Conservation (phyloP, 2,329 filamentous ascomycete species). For the Fusarium sp. region DNA sequence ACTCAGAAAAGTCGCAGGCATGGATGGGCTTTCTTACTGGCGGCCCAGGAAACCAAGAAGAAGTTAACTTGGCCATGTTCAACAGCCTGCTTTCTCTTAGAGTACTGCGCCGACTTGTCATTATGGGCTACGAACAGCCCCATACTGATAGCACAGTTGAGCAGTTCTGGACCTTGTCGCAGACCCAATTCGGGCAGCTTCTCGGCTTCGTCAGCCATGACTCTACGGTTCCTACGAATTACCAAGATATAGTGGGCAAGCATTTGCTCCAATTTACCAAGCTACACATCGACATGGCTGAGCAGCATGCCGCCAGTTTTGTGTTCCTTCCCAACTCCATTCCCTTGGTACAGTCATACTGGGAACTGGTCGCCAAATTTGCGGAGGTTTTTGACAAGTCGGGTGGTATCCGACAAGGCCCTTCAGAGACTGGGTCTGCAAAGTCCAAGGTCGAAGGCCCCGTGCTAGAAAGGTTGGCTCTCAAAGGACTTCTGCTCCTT, state of each 20-base stretch:
- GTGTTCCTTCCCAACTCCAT: slow-evolving; percentile 83
- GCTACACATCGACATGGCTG: slow-evolving; percentile 87
- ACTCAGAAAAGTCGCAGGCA: slow-evolving; percentile 75
- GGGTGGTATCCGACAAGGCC: slow-evolving; percentile 63
- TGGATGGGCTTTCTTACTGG: slow-evolving; percentile 74
- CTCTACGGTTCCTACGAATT: slow-evolving; percentile 62
- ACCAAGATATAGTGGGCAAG: slow-evolving; percentile 77
- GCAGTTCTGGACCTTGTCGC: slow-evolving; percentile 83
- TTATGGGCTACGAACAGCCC: slow-evolving; percentile 85
- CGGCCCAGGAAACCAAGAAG: slow-evolving; percentile 67
- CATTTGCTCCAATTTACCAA: slow-evolving; percentile 92
- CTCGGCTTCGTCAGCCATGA: slow-evolving; percentile 71
- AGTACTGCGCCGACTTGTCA: slow-evolving; percentile 79
- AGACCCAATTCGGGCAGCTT: slow-evolving; percentile 81
- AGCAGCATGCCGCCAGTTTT: slow-evolving; percentile 83
- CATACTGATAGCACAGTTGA: slow-evolving; percentile 80
- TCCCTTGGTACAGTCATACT: slow-evolving; percentile 83
- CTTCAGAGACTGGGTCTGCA: slow-evolving; percentile 51
- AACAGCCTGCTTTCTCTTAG: slow-evolving; percentile 85
- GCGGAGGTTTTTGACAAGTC: slow-evolving; percentile 77
- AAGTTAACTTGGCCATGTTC: slow-evolving; percentile 72
- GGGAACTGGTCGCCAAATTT: slow-evolving; percentile 81
- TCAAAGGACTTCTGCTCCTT: slow-evolving; percentile 85
- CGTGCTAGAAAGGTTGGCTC: slow-evolving; percentile 79
- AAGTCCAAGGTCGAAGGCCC: slow-evolving; percentile 68